Evolutionary conservation across 768 basidiomycete genomes (phyloP).

Genomic region (Phaeotremella skinneri): DNA sequence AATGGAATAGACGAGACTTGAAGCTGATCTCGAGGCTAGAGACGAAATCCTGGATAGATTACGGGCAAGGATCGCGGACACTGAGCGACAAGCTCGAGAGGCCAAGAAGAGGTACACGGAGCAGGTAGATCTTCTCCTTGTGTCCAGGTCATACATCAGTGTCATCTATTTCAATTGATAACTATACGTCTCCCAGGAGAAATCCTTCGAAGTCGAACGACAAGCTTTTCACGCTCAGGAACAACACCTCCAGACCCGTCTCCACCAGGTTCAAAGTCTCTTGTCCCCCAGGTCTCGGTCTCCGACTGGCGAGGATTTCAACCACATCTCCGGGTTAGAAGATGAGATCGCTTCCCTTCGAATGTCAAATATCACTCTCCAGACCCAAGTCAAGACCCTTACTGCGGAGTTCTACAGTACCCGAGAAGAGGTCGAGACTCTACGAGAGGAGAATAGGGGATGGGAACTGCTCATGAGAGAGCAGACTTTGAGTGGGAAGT

Average conservation of each 20-base stretch:
- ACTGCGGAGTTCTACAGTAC: slow-evolving; percentile 82
- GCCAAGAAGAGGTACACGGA: slow-evolving; percentile 37
- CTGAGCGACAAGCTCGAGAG: slow-evolving; percentile 34
- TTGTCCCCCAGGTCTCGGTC: not conserved
- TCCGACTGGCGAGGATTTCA: slow-evolving; percentile 1
- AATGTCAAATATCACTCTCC: slow-evolving; percentile 76
- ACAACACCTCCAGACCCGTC: slow-evolving; percentile 22
- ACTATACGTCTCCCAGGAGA: slow-evolving; percentile 27
- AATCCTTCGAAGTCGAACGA: slow-evolving; percentile 43
- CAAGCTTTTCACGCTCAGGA: slow-evolving; percentile 41
- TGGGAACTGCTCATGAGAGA: slow-evolving; percentile 92
- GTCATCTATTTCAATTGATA: not conserved
- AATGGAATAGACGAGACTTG: slow-evolving; percentile 29
- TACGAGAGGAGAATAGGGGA: slow-evolving; percentile 85
- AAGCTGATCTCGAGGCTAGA: slow-evolving; percentile 38
- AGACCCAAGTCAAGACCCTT: slow-evolving; percentile 77
- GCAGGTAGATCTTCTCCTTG: slow-evolving; percentile 32
- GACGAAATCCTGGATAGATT: slow-evolving; percentile 35
- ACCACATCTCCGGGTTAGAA: slow-evolving; percentile 15
- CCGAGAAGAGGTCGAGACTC: slow-evolving; percentile 77
- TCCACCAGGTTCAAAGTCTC: slow-evolving; percentile 10
- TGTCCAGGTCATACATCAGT: not conserved
- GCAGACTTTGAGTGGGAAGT: slow-evolving; percentile 75
- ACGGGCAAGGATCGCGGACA: slow-evolving; percentile 19
- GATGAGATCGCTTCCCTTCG: slow-evolving; percentile 78